These are phyloP conservation scores for Paecilomyces variotii DNA, from an alignment of 2,329 filamentous ascomycete species.

Conservation along the genomic window DNA sequence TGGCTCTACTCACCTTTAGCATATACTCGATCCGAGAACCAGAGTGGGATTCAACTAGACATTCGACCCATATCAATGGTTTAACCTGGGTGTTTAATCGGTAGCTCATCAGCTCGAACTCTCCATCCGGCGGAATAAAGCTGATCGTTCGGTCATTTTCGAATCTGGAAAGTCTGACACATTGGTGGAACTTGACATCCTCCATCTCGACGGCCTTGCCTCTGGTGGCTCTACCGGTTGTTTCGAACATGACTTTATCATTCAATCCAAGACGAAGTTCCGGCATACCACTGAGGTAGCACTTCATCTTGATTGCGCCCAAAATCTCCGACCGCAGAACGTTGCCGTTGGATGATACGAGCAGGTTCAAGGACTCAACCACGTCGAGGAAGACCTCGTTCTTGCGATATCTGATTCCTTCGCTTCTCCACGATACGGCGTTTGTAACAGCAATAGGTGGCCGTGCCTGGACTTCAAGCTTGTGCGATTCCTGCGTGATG, in stretches of 20 bases:
- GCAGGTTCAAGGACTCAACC: conserved; percentile 88
- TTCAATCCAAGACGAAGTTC: conserved; percentile 90
- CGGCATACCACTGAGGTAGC: conserved; percentile 96
- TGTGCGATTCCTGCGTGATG: conserved; percentile 98
- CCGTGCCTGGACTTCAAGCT: conserved; percentile 90
- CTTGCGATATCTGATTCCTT: conserved; percentile 96
- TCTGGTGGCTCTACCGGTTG: conserved; percentile 83
- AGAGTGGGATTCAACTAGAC: conserved; percentile 90
- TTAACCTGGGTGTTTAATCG: conserved; percentile 98
- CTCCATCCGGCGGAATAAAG: conserved; percentile 96
- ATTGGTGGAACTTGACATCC: conserved; percentile 99
- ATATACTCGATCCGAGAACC: conserved; percentile 97
- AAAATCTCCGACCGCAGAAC: conserved; percentile 94
- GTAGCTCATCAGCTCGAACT: conserved; percentile 99
- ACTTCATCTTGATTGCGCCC: conserved; percentile 99
- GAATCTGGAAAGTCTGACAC: conserved; percentile 88
- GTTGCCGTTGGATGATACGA: conserved; percentile 90
- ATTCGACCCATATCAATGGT: conserved; percentile 97
- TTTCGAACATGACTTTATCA: conserved; percentile 99
- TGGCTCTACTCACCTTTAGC: conserved; percentile 59
- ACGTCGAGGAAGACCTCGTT: conserved; percentile 99
- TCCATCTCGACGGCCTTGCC: conserved; percentile 99
- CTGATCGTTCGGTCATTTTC: conserved; percentile 98
- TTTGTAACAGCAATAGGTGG: conserved; percentile 98
- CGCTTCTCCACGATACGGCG: conserved; percentile 93